Evolutionary conservation across 1,139 yeast species (phyloP), one percentile per base, ranked within the genome.

Genomic region (Suhomyces choctaworum): DNA sequence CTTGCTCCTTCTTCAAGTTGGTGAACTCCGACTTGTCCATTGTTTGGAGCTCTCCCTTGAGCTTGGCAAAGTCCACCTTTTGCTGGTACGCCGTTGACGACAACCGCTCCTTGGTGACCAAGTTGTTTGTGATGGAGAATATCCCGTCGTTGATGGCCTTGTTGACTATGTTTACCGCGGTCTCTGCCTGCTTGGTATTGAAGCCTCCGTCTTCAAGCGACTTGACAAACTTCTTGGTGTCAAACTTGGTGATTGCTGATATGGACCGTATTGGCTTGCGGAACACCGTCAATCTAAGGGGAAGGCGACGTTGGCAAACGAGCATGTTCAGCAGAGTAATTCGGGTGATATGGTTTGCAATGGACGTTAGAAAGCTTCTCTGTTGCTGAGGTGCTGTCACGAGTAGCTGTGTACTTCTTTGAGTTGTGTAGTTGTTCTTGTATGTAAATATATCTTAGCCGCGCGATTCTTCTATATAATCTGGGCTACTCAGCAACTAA

Each of bases 1-100:
- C 97, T 53, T 88, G 94, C 54, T 92, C 97, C 50, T 85, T 86
- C 51, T 83, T 82, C 41, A 92, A 73, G 33, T 80, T 76, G 37
- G 86, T 82, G 51, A 87, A 84, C 51, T 92, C 97, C 10, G 89
- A 76, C 56, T 83, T 81, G 63, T 92, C 98, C 64, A 87, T 78
- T 29, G 90, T 82, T 53, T 86, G 90, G 36, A 90, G 70, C 58
- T 90, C 97, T 23, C 95, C 95, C 56, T 89, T 84, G 42, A 90
- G 73, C 56, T 90, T 90, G 29, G 96, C 95, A 70, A 92, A 92
- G 59, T 90, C 97, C 21, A 92, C 97, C 52, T 92, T 87, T 52
- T 92, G 98, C 55, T 90, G 96, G 59, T 92, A 92, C 6, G 96
- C 83, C 48, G 90, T 77, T 43, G 92, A 81, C 13, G 88, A 79